Percentiles rank a stretch among this genome's conserved stretches.
phyloP scores from a whole-genome alignment of 1,284 basidiomycete genomes.

The Leccinum solheimii region DNA sequence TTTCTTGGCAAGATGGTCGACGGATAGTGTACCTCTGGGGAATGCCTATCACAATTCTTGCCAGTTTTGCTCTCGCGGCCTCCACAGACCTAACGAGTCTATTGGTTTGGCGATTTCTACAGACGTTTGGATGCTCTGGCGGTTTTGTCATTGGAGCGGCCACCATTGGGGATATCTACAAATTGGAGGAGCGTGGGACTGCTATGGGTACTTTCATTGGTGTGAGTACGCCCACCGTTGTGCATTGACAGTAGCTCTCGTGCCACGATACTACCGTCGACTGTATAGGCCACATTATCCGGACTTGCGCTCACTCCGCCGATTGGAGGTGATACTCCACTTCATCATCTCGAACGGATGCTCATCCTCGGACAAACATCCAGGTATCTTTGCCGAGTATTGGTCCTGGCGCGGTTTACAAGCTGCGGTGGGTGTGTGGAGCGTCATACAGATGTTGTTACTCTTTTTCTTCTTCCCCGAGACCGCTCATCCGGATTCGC shows the following conservation, averaged over 20 bases:
- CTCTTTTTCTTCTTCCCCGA: slow-evolving; percentile 65
- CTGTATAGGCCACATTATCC: slow-evolving; percentile 42
- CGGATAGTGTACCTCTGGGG: slow-evolving; percentile 43
- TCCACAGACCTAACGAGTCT: slow-evolving; percentile 38
- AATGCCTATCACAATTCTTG: slow-evolving; percentile 47
- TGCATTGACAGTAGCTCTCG: slow-evolving; percentile 6
- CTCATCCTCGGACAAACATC: slow-evolving; percentile 5
- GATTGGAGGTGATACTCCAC: slow-evolving; percentile 38
- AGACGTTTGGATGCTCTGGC: slow-evolving; percentile 44
- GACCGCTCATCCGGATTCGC: slow-evolving; percentile 56
- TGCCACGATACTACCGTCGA: slow-evolving; percentile 25
- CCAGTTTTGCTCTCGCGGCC: slow-evolving; percentile 43
- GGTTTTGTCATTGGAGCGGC: slow-evolving; percentile 49
- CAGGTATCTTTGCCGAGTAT: slow-evolving; percentile 51
- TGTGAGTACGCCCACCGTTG: slow-evolving; percentile 27
- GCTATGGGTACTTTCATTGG: slow-evolving; percentile 50
- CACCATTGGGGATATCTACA: slow-evolving; percentile 50
- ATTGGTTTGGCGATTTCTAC: slow-evolving; percentile 48
- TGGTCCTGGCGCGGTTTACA: slow-evolving; percentile 75
- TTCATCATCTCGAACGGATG: not conserved
- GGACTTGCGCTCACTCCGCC: slow-evolving; percentile 48
- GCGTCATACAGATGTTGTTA: slow-evolving; percentile 45
- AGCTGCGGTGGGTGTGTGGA: slow-evolving; percentile 45
- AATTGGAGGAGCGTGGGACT: slow-evolving; percentile 45
- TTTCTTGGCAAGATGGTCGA: slow-evolving; percentile 52